Percentiles rank a stretch among this genome's conserved stretches.
phyloP scores from a whole-genome alignment of 176 grass and related monocot species.

The Rhipidocladum racemiflorum region DNA sequence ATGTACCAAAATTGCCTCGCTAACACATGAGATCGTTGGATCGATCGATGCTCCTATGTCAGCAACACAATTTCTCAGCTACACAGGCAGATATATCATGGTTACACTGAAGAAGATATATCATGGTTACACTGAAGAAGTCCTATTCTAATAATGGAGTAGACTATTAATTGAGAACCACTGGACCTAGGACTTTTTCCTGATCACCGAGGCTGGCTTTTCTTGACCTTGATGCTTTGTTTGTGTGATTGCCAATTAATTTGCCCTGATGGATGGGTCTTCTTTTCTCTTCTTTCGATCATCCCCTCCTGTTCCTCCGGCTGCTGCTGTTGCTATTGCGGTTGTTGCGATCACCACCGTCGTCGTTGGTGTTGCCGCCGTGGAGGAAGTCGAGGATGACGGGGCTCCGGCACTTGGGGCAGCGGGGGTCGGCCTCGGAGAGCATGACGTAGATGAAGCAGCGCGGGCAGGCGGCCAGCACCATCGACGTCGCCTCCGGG shows the following conservation, averaged over 20 bases:
- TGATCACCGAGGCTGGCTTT: neutral
- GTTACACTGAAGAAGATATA: slow-evolving; percentile 53
- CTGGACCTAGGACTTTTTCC: neutral
- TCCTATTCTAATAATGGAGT: neutral
- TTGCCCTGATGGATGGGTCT: neutral
- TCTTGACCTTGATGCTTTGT: neutral
- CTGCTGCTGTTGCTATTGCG: neutral
- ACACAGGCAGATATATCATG: slow-evolving; percentile 34
- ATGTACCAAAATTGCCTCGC: slow-evolving; percentile 26
- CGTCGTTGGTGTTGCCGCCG: neutral
- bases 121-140: slow-evolving; percentile 55
- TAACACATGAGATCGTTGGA: neutral
- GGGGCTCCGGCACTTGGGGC: slow-evolving; percentile 62
- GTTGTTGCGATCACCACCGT: neutral
- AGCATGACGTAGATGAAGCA: slow-evolving; percentile 87
- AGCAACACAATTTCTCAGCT: neutral
- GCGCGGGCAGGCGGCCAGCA: slow-evolving; percentile 63
- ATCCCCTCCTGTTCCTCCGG: slow-evolving; percentile 41
- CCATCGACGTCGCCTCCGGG: slow-evolving; percentile 70
- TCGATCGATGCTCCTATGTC: neutral
- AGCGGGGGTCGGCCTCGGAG: slow-evolving; percentile 61
- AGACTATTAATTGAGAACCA: neutral
- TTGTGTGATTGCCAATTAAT: neutral
- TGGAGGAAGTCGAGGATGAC: slow-evolving; percentile 70
- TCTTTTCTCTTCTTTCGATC: neutral